Percentiles rank a stretch among this genome's conserved stretches.
Conservation (phyloP, 2,329 filamentous ascomycete species). For the Pyricularia pennisetigena region DNA sequence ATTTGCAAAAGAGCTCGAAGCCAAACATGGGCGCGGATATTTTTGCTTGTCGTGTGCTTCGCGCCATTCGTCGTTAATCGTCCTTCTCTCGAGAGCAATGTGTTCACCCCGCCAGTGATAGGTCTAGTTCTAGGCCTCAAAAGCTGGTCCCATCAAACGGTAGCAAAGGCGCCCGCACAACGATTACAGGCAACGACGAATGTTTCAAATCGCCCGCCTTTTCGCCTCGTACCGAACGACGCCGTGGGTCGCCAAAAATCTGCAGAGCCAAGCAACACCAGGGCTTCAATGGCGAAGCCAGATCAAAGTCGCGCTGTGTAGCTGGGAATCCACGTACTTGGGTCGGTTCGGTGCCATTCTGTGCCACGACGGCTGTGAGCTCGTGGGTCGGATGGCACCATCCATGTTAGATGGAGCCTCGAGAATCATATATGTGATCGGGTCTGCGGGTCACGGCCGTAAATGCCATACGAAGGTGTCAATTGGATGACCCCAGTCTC, state of each 20-base stretch:
- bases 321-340: not conserved
- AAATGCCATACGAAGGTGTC: not conserved
- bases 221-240: not conserved
- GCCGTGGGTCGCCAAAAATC: not conserved
- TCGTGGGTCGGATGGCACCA: not conserved
- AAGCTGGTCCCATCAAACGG: not conserved
- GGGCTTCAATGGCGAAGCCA: not conserved
- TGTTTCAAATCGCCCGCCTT: not conserved
- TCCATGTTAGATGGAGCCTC: not conserved
- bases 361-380: not conserved
- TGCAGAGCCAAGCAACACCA: not conserved
- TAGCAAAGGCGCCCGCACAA: not conserved
- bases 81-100: not conserved
- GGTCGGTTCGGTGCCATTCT: not conserved
- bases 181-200: not conserved
- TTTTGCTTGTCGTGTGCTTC: not conserved
- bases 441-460: not conserved
- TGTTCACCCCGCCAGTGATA: not conserved
- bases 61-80: not conserved
- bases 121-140: not conserved
- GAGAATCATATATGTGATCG: not conserved
- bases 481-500: not conserved
- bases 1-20: not conserved
- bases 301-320: not conserved
- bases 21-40: not conserved